Percentiles rank a stretch among this genome's conserved stretches.
Evolutionary conservation across 106 monocot species (phyloP).

Genomic region (Dendrobium huoshanense): DNA sequence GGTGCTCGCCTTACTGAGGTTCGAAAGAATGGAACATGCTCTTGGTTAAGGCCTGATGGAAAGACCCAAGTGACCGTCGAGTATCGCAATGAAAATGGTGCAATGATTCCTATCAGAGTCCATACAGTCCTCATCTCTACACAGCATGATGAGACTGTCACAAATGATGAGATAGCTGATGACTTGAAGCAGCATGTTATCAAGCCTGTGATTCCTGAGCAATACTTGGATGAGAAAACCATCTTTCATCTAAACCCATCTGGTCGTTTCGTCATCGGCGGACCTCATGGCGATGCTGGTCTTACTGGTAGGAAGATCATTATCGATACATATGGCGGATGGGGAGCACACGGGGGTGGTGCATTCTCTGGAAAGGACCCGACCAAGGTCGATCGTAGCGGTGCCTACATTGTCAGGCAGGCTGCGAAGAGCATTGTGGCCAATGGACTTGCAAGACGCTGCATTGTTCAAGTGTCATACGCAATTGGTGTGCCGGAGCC

Average conservation of each 20-base stretch:
- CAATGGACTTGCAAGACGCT: constrained; percentile 33
- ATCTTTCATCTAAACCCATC: constrained; percentile 18
- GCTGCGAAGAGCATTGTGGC: constrained; percentile 34
- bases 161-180: constrained; percentile 8
- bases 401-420: constrained; percentile 17
- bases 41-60: constrained; percentile 15
- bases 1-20: constrained; percentile 12
- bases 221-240: constrained; percentile 16
- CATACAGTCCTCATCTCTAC: constrained; percentile 19
- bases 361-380: constrained; percentile 19
- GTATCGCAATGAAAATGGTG: constrained; percentile 11
- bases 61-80: constrained; percentile 17
- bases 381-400: constrained; percentile 20
- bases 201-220: constrained; percentile 12
- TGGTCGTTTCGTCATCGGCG: constrained; percentile 9
- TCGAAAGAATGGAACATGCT: constrained; percentile 9
- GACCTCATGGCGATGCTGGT: constrained; percentile 14
- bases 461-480: constrained; percentile 43
- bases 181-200: constrained; percentile 14
- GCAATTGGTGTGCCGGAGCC: constrained; percentile 50
- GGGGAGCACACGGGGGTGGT: constrained; percentile 17
- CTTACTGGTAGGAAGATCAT: constrained; percentile 18
- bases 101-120: constrained; percentile 16
- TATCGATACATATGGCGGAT: constrained; percentile 15
- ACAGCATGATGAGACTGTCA: constrained; percentile 18